Evolutionary conservation across 176 grass and related monocot genomes (phyloP).

Genomic region (Areca catechu): DNA sequence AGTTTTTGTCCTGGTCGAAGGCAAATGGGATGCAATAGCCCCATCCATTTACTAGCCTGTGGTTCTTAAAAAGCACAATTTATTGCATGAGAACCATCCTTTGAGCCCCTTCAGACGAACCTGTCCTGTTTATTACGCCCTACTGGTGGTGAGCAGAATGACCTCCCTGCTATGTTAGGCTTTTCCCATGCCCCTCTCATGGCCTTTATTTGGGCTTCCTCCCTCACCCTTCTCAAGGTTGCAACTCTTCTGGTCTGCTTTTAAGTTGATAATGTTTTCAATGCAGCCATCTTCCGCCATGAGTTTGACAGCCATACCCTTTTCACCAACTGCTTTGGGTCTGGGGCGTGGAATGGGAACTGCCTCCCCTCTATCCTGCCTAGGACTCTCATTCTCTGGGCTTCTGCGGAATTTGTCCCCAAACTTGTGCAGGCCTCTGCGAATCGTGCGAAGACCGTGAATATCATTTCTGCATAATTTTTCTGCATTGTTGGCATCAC

Average conservation of each 20-base stretch:
- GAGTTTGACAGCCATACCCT: conserved; percentile 36
- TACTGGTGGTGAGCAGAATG: too few relatives aligned
- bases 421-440: conserved; percentile 50
- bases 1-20: too few relatives aligned
- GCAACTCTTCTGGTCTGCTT: neutral
- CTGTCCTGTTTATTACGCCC: too few relatives aligned
- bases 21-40: too few relatives aligned
- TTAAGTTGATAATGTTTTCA: neutral
- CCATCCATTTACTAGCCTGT: too few relatives aligned
- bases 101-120: too few relatives aligned
- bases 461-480: conserved; percentile 1
- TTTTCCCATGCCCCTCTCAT: too few relatives aligned
- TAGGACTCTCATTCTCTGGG: conserved; percentile 36
- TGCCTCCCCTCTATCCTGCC: conserved; percentile 5
- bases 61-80: too few relatives aligned
- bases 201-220: conserved; percentile 26
- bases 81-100: too few relatives aligned
- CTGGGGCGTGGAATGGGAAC: conserved; percentile 25
- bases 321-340: conserved; percentile 37
- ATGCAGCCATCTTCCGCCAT: conserved; percentile 30
- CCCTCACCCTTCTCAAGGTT: conserved; percentile 28
- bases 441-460: conserved; percentile 26
- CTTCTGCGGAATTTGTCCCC: conserved; percentile 39
- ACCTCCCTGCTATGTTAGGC: too few relatives aligned
- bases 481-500: conserved; percentile 51